phyloP scores from a whole-genome alignment of 345 rosid species.

The Clarkia xantiana region DNA sequence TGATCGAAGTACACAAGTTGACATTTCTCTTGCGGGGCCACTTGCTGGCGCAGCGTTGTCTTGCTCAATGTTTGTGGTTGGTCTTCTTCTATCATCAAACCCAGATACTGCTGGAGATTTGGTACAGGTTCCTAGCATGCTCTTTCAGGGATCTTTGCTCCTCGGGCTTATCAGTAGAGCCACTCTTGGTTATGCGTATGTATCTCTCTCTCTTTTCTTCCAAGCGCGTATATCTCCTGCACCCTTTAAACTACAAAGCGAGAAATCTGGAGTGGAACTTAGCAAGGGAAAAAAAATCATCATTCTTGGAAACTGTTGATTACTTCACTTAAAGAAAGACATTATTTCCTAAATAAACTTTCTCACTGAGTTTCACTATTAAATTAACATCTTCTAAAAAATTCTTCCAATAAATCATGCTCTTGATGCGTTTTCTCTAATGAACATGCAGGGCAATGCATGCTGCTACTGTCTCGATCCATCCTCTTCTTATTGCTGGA shows the following conservation, averaged over 20 bases:
- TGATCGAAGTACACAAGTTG: conserved; percentile 78
- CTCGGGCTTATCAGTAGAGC: conserved; percentile 94
- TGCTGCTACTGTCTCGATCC: conserved; percentile 72
- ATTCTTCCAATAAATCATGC: not conserved
- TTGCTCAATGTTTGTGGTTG: conserved; percentile 74
- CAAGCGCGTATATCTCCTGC: no score
- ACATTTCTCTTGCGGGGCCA: conserved; percentile 84
- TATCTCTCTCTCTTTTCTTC: no score
- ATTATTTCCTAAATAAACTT: no score
- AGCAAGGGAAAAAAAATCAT: no score
- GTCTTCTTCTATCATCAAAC: conserved; percentile 68
- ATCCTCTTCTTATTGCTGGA: conserved; percentile 92
- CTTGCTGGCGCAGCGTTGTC: conserved; percentile 87
- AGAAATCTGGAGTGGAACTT: no score
- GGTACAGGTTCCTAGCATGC: conserved; percentile 80
- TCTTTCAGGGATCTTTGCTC: conserved; percentile 92
- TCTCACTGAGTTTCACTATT: no score
- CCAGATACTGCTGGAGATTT: conserved; percentile 65
- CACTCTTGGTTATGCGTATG: conserved; percentile 76
- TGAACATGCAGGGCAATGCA: conserved; percentile 61
- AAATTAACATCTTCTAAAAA: not conserved
- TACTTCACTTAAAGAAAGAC: no score
- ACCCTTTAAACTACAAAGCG: not conserved
- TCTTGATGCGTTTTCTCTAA: conserved; percentile 8
- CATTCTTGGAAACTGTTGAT: no score